Percentiles rank a stretch among this genome's conserved stretches.
Evolutionary conservation across 768 basidiomycete genomes (phyloP).

Genomic region (Termitomyces sp.): DNA sequence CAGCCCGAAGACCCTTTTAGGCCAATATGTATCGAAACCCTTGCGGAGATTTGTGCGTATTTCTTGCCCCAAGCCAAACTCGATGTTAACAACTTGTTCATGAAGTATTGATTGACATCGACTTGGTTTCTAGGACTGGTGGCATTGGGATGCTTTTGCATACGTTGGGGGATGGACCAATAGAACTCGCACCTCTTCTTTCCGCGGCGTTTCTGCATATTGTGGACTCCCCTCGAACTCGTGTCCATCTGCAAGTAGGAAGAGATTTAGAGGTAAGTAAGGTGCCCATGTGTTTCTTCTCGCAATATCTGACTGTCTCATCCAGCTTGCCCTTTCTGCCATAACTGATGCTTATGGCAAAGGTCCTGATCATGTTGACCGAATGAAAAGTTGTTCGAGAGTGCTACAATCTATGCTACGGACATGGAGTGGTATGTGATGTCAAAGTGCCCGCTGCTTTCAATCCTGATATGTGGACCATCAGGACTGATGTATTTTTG

Average conservation of each 20-base stretch:
- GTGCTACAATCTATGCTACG: conserved; percentile 82
- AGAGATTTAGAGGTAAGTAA: conserved; percentile 85
- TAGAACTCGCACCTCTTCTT: conserved; percentile 75
- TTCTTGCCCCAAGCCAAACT: neutral
- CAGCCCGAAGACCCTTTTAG: conserved; percentile 89
- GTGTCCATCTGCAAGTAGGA: conserved; percentile 75
- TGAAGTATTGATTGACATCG: conserved; percentile 84
- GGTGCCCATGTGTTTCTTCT: conserved; percentile 12
- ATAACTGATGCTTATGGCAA: conserved; percentile 94
- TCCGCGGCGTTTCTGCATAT: conserved; percentile 80
- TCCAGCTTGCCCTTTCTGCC: conserved; percentile 78
- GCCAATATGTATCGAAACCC: conserved; percentile 76
- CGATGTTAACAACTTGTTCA: conserved; percentile 4
- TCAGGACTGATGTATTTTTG: conserved; percentile 90
- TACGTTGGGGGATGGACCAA: conserved; percentile 85
- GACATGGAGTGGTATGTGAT: conserved; percentile 85
- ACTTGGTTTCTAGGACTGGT: conserved; percentile 74
- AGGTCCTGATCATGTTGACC: conserved; percentile 71
- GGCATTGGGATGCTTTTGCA: conserved; percentile 86
- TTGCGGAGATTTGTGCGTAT: conserved; percentile 83
- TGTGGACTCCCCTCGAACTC: conserved; percentile 80
- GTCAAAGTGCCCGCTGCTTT: too few species aligned
- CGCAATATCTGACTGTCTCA: neutral
- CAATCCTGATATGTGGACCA: neutral
- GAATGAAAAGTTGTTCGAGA: conserved; percentile 73